Evolutionary conservation across 2,329 filamentous ascomycete genomes (phyloP).

Genomic region (Eutypella sp.): DNA sequence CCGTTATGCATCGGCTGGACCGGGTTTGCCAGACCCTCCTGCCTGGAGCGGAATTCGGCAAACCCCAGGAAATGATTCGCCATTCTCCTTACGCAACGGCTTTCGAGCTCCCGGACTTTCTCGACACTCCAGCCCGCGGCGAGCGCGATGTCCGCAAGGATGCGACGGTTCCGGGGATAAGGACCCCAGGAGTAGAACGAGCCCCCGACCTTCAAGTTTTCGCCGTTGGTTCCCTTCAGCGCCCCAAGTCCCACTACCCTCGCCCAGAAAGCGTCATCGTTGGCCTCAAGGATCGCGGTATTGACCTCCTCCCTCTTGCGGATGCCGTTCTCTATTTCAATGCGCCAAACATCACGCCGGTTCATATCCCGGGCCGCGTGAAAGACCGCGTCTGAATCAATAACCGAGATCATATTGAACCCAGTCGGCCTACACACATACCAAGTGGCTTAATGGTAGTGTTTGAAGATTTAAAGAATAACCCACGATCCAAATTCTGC

Average conservation of each 20-base stretch:
- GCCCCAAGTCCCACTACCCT: slow-evolving; percentile 7
- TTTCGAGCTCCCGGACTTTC: slow-evolving; percentile 6
- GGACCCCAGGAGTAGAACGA: slow-evolving; percentile 8
- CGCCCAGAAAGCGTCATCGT: slow-evolving; percentile 9
- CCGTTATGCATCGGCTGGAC: slow-evolving; percentile 6
- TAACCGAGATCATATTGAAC: slow-evolving; percentile 7
- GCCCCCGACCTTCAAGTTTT: slow-evolving; percentile 5
- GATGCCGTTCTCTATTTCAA: not conserved
- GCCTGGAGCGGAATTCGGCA: not conserved
- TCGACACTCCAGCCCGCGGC: slow-evolving; percentile 9
- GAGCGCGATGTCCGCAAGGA: slow-evolving; percentile 10
- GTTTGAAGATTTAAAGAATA: too few relatives aligned
- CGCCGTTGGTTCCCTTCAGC: slow-evolving; percentile 2
- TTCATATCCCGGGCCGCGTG: slow-evolving; percentile 10
- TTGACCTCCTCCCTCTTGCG: not conserved
- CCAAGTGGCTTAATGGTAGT: too few relatives aligned
- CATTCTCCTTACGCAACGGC: slow-evolving; percentile 1
- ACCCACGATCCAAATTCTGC: too few relatives aligned
- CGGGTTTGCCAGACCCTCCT: slow-evolving; percentile 2
- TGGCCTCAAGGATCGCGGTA: not conserved
- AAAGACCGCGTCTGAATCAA: slow-evolving; percentile 8
- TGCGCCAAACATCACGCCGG: slow-evolving; percentile 5
- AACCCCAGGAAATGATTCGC: not conserved
- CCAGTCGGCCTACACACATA: too few relatives aligned
- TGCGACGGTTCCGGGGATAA: slow-evolving; percentile 10